Percentiles rank a stretch among this genome's conserved stretches.
Evolutionary conservation across 306 rosid genomes (phyloP).

Genomic region (Begonia fuchsioides): DNA sequence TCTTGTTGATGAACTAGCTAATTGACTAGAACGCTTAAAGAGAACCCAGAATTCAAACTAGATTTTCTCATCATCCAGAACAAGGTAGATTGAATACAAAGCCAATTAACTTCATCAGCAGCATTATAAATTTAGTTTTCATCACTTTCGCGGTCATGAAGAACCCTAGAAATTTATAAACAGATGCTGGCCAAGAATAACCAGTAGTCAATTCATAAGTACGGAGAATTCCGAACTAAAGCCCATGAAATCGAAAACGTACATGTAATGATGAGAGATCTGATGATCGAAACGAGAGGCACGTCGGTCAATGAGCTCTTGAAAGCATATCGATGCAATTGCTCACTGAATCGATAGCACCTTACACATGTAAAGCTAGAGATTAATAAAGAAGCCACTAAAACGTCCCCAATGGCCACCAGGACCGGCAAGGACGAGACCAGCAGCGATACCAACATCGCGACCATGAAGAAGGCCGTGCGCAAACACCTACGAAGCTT

Average conservation of each 20-base stretch:
- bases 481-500: conserved; percentile 52
- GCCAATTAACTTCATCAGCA: too few species aligned
- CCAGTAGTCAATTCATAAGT: too few species aligned
- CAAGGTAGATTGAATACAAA: too few species aligned
- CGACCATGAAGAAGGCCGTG: conserved; percentile 75
- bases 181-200: too few species aligned
- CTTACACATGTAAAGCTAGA: conserved; percentile 65
- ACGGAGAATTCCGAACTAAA: too few species aligned
- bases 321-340: conserved; percentile 72
- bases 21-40: background rate
- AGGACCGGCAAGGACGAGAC: conserved; percentile 79
- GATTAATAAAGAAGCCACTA: conserved; percentile 60
- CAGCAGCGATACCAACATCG: conserved; percentile 61
- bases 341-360: conserved; percentile 60
- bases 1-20: background rate
- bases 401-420: conserved; percentile 57
- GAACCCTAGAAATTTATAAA: too few species aligned
- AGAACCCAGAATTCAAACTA: too few species aligned
- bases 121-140: too few species aligned
- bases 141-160: too few species aligned
- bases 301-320: conserved; percentile 79
- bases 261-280: conserved; percentile 74
- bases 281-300: conserved; percentile 74
- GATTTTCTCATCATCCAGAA: too few species aligned
- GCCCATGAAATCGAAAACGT: conserved; percentile 8